phyloP scores from a whole-genome alignment of 2,329 filamentous ascomycete genomes.

The Sporothrix pallida region DNA sequence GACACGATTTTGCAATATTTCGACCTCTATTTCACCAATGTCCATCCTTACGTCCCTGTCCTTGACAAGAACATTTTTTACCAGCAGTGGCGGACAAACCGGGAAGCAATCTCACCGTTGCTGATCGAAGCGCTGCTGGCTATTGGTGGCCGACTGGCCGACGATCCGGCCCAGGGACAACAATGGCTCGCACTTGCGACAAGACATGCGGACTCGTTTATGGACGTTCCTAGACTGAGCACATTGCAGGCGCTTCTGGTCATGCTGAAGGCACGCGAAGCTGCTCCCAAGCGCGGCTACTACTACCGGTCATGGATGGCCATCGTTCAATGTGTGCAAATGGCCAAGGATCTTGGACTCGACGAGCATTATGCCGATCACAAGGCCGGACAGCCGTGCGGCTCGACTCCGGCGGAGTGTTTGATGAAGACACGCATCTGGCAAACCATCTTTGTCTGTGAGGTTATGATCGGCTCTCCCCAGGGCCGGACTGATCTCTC shows the following conservation, averaged over 20 bases:
- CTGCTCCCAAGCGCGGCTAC: conserved; percentile 90
- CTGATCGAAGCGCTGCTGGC: conserved; percentile 91
- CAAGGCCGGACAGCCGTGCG: conserved; percentile 72
- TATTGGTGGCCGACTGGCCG: conserved; percentile 81
- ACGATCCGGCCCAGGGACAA: conserved; percentile 81
- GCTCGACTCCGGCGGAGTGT: conserved; percentile 73
- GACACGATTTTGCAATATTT: conserved; percentile 83
- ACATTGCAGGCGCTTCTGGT: conserved; percentile 90
- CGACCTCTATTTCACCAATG: conserved; percentile 85
- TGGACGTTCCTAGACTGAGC: conserved; percentile 87
- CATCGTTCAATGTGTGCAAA: conserved; percentile 86
- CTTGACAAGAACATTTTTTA: conserved; percentile 83
- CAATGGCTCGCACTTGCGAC: conserved; percentile 93
- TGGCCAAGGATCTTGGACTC: conserved; percentile 89
- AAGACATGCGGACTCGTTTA: conserved; percentile 92
- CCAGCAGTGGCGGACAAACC: conserved; percentile 84
- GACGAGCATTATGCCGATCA: conserved; percentile 87
- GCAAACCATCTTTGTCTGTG: conserved; percentile 84
- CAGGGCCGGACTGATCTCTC: conserved; percentile 85
- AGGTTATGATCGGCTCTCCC: conserved; percentile 90
- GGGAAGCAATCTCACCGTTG: conserved; percentile 84
- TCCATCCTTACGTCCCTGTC: conserved; percentile 92
- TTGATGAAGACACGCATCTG: conserved; percentile 84
- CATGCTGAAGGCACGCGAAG: conserved; percentile 87
- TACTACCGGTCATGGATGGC: conserved; percentile 98